These are phyloP conservation scores for Aureobasidium sp. DNA, from an alignment of 2,329 filamentous ascomycete genomes.

Conservation along the genomic window DNA sequence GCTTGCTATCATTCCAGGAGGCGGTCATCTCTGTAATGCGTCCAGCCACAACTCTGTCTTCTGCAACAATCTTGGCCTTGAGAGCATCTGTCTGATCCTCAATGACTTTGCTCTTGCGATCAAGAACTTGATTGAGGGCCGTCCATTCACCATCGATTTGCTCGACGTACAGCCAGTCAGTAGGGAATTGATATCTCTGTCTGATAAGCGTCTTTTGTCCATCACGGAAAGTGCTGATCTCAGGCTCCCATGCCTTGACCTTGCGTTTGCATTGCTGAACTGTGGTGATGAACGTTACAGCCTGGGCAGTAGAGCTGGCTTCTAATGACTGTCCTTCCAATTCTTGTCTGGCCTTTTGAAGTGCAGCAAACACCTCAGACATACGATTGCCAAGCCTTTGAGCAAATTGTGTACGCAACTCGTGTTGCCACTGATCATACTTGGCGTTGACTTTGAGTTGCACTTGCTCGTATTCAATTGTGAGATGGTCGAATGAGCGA, in stretches of 20 bases:
- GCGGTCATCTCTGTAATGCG: slow-evolving; percentile 78
- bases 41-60: slow-evolving; percentile 84
- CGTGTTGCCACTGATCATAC: slow-evolving; percentile 99
- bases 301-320: slow-evolving; percentile 89
- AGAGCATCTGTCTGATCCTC: slow-evolving; percentile 93
- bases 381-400: slow-evolving; percentile 80
- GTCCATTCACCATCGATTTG: slow-evolving; percentile 97
- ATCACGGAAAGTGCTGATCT: slow-evolving; percentile 92
- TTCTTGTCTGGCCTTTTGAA: slow-evolving; percentile 82
- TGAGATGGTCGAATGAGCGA: slow-evolving; percentile 85
- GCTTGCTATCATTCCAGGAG: slow-evolving; percentile 95
- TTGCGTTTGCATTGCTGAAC: slow-evolving; percentile 95
- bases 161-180: slow-evolving; percentile 91
- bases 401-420: slow-evolving; percentile 91
- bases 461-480: slow-evolving; percentile 96
- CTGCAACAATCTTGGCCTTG: slow-evolving; percentile 86
- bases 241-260: slow-evolving; percentile 87
- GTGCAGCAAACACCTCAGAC: slow-evolving; percentile 84
- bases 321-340: slow-evolving; percentile 89
- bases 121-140: slow-evolving; percentile 82
- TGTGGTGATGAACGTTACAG: slow-evolving; percentile 96
- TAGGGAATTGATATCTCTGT: slow-evolving; percentile 87
- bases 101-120: slow-evolving; percentile 89
- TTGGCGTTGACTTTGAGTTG: slow-evolving; percentile 98
- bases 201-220: slow-evolving; percentile 87